Evolutionary conservation across 2,329 filamentous ascomycete genomes (phyloP).

Genomic region (Fusarium nisikadoi): DNA sequence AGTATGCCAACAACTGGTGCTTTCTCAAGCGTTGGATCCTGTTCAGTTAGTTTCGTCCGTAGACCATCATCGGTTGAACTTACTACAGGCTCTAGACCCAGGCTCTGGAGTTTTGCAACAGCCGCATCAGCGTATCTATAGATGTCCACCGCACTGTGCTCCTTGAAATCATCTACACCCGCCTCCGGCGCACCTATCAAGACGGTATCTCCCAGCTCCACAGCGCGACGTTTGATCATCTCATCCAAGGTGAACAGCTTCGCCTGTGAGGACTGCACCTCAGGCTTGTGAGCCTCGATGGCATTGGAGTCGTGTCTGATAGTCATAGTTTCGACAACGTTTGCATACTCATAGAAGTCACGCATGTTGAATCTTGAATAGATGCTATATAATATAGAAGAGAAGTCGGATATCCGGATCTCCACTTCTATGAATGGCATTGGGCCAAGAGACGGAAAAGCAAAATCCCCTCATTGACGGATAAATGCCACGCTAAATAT

Average conservation of each 20-base stretch:
- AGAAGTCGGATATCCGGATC: slow-evolving; percentile 7
- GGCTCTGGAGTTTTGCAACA: slow-evolving; percentile 18
- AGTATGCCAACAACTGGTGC: slow-evolving; percentile 39
- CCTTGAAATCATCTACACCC: slow-evolving; percentile 30
- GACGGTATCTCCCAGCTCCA: slow-evolving; percentile 19
- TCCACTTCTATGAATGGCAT: not conserved
- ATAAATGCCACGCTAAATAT: not conserved
- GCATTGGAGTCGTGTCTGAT: slow-evolving; percentile 36
- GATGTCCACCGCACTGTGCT: slow-evolving; percentile 34
- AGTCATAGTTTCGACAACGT: slow-evolving; percentile 19
- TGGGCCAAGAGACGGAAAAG: slow-evolving; percentile 14
- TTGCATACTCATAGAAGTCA: fast-evolving
- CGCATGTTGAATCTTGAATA: not conserved
- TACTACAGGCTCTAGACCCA: slow-evolving; percentile 34
- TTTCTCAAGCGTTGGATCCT: slow-evolving; percentile 25
- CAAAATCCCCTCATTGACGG: slow-evolving; percentile 9
- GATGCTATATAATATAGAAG: slow-evolving; percentile 9
- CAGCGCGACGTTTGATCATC: slow-evolving; percentile 29
- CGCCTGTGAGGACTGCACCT: slow-evolving; percentile 4
- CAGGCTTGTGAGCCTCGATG: slow-evolving; percentile 11
- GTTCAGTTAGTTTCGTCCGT: not conserved
- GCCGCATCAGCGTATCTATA: slow-evolving; percentile 39
- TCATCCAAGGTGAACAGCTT: slow-evolving; percentile 38
- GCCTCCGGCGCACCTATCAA: slow-evolving; percentile 26
- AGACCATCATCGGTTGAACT: fast-evolving